phyloP scores from a whole-genome alignment of 768 basidiomycete genomes.

The Gloeostereum incarnatum region DNA sequence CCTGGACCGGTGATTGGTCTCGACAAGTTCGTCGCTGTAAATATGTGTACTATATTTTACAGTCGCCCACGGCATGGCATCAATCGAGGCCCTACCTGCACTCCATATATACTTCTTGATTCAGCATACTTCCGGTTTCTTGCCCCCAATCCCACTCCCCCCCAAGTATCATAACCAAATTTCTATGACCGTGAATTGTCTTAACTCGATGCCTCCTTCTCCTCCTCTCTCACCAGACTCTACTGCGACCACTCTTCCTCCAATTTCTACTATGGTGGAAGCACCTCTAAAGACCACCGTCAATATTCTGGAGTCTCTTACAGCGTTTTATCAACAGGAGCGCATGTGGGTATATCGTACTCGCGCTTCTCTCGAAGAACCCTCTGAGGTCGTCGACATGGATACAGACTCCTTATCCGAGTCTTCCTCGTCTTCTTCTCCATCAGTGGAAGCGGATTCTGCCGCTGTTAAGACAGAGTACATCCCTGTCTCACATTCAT shows the following conservation, averaged over 20 bases:
- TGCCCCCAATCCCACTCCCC: no score
- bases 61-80: no score
- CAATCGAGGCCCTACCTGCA: no score
- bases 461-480: background rate
- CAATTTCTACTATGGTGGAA: constrained; percentile 19
- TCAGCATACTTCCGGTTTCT: no score
- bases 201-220: no score
- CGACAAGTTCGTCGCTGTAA: no score
- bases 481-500: background rate
- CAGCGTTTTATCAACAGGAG: constrained; percentile 61
- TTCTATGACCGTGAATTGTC: no score
- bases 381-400: constrained; percentile 17
- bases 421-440: background rate
- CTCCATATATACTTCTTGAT: no score
- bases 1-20: no score
- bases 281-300: constrained; percentile 38
- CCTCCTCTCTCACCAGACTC: no score
- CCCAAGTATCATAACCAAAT: no score
- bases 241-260: constrained; percentile 21
- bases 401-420: background rate
- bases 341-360: constrained; percentile 65
- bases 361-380: constrained; percentile 48
- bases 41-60: no score
- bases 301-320: constrained; percentile 53
- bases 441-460: background rate